Evolutionary conservation across 2,329 filamentous ascomycete species (phyloP).

Genomic region (Stagonosporopsis tanaceti): DNA sequence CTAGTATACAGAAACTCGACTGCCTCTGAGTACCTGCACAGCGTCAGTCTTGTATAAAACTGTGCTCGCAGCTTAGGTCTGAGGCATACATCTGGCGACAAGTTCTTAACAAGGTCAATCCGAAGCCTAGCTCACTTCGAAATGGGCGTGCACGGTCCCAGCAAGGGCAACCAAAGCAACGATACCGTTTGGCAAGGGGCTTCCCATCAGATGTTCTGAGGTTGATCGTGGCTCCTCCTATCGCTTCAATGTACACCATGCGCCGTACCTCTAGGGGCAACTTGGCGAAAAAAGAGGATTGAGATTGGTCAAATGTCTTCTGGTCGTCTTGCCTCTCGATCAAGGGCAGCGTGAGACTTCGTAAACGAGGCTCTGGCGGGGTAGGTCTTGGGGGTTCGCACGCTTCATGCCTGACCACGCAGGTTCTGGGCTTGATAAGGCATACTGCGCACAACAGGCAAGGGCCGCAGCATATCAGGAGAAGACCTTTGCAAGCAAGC

Average conservation of each 20-base stretch:
- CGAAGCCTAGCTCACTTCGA: constrained; percentile 9
- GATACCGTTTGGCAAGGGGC: constrained; percentile 19
- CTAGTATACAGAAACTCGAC: constrained; percentile 32
- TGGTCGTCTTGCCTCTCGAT: constrained; percentile 19
- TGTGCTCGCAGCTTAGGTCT: neutral
- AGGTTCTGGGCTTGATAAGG: constrained; percentile 7
- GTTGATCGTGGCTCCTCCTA: constrained; percentile 25
- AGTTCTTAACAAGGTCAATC: constrained; percentile 25
- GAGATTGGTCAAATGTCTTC: constrained; percentile 23
- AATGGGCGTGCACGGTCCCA: neutral
- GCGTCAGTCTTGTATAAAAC: neutral
- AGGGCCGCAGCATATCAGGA: constrained; percentile 28
- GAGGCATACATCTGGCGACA: constrained; percentile 33
- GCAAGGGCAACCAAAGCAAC: constrained; percentile 1
- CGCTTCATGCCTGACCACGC: neutral
- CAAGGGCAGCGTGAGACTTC: constrained; percentile 24
- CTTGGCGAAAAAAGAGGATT: constrained; percentile 29
- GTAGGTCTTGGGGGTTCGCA: constrained; percentile 11
- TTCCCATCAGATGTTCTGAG: constrained; percentile 17
- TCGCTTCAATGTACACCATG: constrained; percentile 27
- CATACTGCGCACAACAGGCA: constrained; percentile 28
- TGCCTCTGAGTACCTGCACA: constrained; percentile 34
- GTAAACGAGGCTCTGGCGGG: constrained; percentile 27
- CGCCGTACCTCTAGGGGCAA: constrained; percentile 33
- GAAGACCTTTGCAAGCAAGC: constrained; percentile 25